These are phyloP conservation scores for Trichoderma gracile DNA, from an alignment of 2,329 filamentous ascomycete genomes.

Conservation along the genomic window DNA sequence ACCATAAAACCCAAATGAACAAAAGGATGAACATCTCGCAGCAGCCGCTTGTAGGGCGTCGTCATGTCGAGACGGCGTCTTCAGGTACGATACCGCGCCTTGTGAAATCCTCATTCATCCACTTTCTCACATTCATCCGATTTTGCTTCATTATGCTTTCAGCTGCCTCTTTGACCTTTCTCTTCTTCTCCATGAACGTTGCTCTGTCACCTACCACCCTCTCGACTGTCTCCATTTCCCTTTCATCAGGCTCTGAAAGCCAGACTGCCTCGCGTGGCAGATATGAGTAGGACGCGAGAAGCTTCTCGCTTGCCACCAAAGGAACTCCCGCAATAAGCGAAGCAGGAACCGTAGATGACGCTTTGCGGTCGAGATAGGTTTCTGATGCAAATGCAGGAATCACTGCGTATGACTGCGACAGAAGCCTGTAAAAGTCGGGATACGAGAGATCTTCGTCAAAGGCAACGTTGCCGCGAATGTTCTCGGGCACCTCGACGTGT, in stretches of 20 bases:
- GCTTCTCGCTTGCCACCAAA: constrained; percentile 9
- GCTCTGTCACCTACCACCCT: constrained; percentile 9
- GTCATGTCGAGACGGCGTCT: constrained; percentile 4
- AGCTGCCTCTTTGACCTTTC: constrained; percentile 4
- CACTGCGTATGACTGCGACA: constrained; percentile 19
- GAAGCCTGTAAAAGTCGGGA: constrained; percentile 17
- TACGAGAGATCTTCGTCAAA: constrained; percentile 21
- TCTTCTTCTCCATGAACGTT: constrained; percentile 7
- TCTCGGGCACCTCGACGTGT: constrained; percentile 9
- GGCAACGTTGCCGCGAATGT: constrained; percentile 6
- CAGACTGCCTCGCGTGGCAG: constrained; percentile 13
- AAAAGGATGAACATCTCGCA: neutral
- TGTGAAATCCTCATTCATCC: constrained; percentile 21
- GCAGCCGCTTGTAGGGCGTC: neutral
- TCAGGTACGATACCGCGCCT: constrained; percentile 9
- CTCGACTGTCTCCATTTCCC: constrained; percentile 18
- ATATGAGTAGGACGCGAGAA: constrained; percentile 18
- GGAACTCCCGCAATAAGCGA: constrained; percentile 20
- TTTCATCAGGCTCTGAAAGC: constrained; percentile 7
- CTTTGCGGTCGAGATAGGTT: constrained; percentile 19
- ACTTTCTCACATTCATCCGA: constrained; percentile 17
- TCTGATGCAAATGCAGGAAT: constrained; percentile 23
- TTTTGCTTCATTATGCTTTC: constrained; percentile 19
- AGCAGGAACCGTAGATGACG: constrained; percentile 18
- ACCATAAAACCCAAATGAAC: neutral